These are phyloP conservation scores for Aspergillus coremiiformis DNA, from an alignment of 495 filamentous ascomycete genomes.

Conservation along the genomic window DNA sequence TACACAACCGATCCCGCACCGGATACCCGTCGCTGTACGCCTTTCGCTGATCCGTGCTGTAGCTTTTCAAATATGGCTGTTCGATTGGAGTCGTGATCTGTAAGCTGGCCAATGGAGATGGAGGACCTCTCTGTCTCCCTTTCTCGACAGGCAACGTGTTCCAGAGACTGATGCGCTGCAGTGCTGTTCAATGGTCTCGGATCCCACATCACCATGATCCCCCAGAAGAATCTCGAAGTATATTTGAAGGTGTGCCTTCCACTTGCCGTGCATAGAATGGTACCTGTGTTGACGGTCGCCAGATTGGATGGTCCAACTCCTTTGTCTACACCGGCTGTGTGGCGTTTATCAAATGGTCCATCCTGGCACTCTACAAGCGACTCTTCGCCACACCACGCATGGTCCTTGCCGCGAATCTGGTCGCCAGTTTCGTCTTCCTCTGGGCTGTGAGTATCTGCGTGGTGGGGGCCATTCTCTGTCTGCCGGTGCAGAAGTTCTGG, in stretches of 20 bases:
- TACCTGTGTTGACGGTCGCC: neutral
- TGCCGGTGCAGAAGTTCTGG: slow-evolving; percentile 31
- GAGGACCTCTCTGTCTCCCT: neutral
- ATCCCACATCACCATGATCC: slow-evolving; percentile 28
- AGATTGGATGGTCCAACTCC: slow-evolving; percentile 21
- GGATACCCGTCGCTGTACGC: neutral
- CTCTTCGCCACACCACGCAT: slow-evolving; percentile 27
- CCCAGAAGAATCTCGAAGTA: slow-evolving; percentile 18
- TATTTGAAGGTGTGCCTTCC: slow-evolving; percentile 23
- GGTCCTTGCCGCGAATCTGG: slow-evolving; percentile 18
- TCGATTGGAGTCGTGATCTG: slow-evolving; percentile 23
- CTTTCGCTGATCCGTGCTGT: neutral
- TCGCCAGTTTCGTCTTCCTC: slow-evolving; percentile 22
- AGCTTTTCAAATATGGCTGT: slow-evolving; percentile 33
- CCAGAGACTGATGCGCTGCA: neutral
- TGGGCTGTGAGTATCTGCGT: slow-evolving; percentile 28
- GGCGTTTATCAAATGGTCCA: slow-evolving; percentile 36
- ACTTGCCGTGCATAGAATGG: neutral
- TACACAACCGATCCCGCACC: slow-evolving; percentile 4
- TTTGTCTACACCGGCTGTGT: slow-evolving; percentile 27
- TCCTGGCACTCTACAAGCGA: slow-evolving; percentile 35
- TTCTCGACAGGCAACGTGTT: neutral
- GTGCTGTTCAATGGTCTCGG: slow-evolving; percentile 29
- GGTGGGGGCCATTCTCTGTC: slow-evolving; percentile 27
- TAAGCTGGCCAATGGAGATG: slow-evolving; percentile 18